Percentiles rank a stretch among this genome's conserved stretches.
Evolutionary conservation across 495 filamentous ascomycete genomes (phyloP).

Genomic region (Neurospora sublineolata): DNA sequence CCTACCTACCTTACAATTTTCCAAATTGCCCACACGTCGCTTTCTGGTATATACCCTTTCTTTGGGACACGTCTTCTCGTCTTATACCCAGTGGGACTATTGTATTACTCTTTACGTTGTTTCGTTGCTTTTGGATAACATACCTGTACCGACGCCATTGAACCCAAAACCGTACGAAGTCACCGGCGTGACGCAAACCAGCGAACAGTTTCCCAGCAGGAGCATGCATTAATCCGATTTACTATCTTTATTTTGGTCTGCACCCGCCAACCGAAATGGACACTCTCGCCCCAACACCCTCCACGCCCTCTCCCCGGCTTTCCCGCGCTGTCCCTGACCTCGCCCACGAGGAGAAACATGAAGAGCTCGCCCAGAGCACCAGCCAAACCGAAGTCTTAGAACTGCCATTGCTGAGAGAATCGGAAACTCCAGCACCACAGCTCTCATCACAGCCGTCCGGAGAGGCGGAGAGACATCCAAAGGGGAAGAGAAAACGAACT

Average conservation of each 20-base stretch:
- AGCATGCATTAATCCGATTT: not conserved
- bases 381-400: not conserved
- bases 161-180: not conserved
- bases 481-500: conserved; percentile 44
- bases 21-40: not conserved
- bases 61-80: not conserved
- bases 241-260: not conserved
- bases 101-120: not conserved
- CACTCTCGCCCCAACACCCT: not conserved
- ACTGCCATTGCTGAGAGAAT: not conserved
- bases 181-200: not conserved
- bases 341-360: not conserved
- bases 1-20: not conserved
- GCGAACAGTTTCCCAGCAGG: not conserved
- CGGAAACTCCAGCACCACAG: not conserved
- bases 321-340: not conserved
- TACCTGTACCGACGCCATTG: not conserved
- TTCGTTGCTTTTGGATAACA: not conserved
- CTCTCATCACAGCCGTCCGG: not conserved
- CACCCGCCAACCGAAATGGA: not conserved
- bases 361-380: not conserved
- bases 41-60: not conserved
- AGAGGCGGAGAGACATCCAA: conserved; percentile 26
- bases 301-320: not conserved
- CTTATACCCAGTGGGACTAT: not conserved